Evolutionary conservation across 2,329 filamentous ascomycete genomes (phyloP).

Genomic region (Fusarium sp.): DNA sequence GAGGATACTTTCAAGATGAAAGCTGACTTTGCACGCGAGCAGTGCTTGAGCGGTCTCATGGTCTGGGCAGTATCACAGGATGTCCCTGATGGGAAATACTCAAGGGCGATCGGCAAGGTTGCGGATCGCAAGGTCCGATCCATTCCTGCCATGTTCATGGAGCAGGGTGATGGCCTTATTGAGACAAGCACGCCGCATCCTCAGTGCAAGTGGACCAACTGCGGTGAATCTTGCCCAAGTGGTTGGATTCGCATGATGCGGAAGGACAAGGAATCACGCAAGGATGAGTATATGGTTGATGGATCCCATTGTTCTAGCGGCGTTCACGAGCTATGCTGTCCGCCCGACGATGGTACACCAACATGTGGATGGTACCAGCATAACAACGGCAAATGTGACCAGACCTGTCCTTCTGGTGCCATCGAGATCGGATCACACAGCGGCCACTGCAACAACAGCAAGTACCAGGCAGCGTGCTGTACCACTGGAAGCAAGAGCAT

Average conservation of each 20-base stretch:
- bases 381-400: slow-evolving; percentile 23
- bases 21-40: slow-evolving; percentile 41
- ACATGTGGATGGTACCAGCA: slow-evolving; percentile 25
- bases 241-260: slow-evolving; percentile 23
- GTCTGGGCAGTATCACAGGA: neutral
- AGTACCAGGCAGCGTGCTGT: slow-evolving; percentile 28
- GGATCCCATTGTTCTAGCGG: slow-evolving; percentile 11
- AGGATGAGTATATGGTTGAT: slow-evolving; percentile 20
- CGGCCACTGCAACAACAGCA: slow-evolving; percentile 21
- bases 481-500: slow-evolving; percentile 19
- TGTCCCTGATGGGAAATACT: neutral
- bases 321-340: slow-evolving; percentile 21
- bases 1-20: slow-evolving; percentile 47
- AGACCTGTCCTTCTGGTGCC: slow-evolving; percentile 4
- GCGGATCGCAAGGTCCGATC: slow-evolving; percentile 6
- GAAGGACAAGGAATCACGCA: slow-evolving; percentile 12
- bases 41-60: slow-evolving; percentile 48
- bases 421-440: slow-evolving; percentile 22
- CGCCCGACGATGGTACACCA: slow-evolving; percentile 3
- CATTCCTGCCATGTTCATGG: neutral
- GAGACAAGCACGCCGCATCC: slow-evolving; percentile 3
- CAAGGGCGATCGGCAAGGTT: neutral
- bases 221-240: slow-evolving; percentile 15
- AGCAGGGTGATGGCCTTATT: slow-evolving; percentile 1
- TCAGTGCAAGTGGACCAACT: slow-evolving; percentile 25